Evolutionary conservation across 2,329 filamentous ascomycete species (phyloP).

Genomic region (Microdochium paspali): DNA sequence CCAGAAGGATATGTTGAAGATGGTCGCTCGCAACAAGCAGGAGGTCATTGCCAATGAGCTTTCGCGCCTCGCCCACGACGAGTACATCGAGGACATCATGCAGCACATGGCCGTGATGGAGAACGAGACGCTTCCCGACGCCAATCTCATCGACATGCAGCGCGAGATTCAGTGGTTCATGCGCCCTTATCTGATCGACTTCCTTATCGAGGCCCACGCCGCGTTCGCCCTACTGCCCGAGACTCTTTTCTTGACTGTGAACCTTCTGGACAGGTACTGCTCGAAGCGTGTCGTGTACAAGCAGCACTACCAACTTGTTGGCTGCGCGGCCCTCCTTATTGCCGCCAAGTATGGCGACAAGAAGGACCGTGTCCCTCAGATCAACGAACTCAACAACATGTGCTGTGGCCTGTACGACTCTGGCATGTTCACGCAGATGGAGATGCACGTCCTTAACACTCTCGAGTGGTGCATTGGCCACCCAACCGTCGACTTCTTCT

Average conservation of each 20-base stretch:
- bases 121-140: conserved; percentile 85
- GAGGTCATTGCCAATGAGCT: conserved; percentile 84
- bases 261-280: conserved; percentile 95
- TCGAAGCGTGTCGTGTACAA: conserved; percentile 97
- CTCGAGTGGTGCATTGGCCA: conserved; percentile 94
- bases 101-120: conserved; percentile 95
- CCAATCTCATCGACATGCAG: conserved; percentile 97
- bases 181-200: conserved; percentile 95
- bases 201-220: conserved; percentile 92
- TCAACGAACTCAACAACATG: conserved; percentile 97
- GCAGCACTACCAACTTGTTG: conserved; percentile 96
- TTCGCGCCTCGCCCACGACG: conserved; percentile 73
- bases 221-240: conserved; percentile 91
- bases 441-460: conserved; percentile 98
- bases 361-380: conserved; percentile 96
- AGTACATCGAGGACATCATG: conserved; percentile 91
- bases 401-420: conserved; percentile 97
- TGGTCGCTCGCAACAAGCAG: conserved; percentile 73
- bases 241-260: conserved; percentile 92
- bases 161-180: conserved; percentile 99
- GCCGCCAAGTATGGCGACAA: conserved; percentile 98
- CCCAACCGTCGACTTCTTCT: conserved; percentile 89
- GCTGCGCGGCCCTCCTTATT: conserved; percentile 90
- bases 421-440: conserved; percentile 99
- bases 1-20: conserved; percentile 65